phyloP scores from a whole-genome alignment of 2,329 filamentous ascomycete genomes.

The Alternaria sp. region DNA sequence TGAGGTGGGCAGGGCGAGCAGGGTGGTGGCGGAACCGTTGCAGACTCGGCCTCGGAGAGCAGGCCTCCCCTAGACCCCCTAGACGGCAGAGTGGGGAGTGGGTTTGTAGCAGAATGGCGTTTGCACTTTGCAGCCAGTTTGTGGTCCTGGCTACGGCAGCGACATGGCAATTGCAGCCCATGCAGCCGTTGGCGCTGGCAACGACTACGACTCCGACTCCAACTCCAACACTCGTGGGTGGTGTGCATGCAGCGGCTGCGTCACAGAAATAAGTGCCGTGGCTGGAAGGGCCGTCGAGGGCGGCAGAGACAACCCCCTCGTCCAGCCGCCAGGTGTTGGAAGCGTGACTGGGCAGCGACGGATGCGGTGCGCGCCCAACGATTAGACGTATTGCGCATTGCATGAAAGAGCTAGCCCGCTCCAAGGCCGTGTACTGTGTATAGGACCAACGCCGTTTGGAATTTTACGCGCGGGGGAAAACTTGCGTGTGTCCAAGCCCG shows the following conservation, averaged over 20 bases:
- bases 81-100: neutral
- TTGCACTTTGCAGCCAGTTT: neutral
- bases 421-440: slow-evolving; percentile 25
- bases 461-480: slow-evolving; percentile 36
- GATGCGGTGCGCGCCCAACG: slow-evolving; percentile 36
- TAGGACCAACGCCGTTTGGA: slow-evolving; percentile 37
- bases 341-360: slow-evolving; percentile 21
- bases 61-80: neutral
- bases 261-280: slow-evolving; percentile 6
- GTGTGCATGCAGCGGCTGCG: slow-evolving; percentile 23
- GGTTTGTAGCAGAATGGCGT: neutral
- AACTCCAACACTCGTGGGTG: neutral
- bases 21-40: slow-evolving; percentile 9
- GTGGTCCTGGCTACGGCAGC: neutral
- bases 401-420: slow-evolving; percentile 29
- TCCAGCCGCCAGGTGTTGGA: slow-evolving; percentile 8
- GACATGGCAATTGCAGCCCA: slow-evolving; percentile 3
- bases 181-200: slow-evolving; percentile 7
- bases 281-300: slow-evolving; percentile 1
- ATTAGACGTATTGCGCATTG: slow-evolving; percentile 38
- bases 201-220: neutral
- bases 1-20: slow-evolving; percentile 1
- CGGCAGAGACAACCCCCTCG: slow-evolving; percentile 14
- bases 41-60: slow-evolving; percentile 18
- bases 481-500: slow-evolving; percentile 34